These are phyloP conservation scores for Eucalyptus camaldulensis DNA, from an alignment of 345 rosid genomes.

Conservation along the genomic window DNA sequence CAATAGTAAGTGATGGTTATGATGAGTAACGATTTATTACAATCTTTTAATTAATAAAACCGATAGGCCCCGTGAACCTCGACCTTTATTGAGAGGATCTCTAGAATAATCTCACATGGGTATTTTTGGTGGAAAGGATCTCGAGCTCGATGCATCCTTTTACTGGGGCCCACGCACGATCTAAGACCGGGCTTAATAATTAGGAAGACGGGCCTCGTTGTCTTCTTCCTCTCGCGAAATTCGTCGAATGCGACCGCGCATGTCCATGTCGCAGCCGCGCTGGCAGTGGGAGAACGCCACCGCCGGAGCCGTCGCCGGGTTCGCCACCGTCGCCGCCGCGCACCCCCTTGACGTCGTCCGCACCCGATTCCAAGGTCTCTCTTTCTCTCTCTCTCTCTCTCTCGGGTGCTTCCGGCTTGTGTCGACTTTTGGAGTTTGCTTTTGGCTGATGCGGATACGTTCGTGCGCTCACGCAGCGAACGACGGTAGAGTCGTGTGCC, in stretches of 20 bases:
- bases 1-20: fast-evolving
- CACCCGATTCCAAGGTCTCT: slow-evolving; percentile 80
- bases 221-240: background rate
- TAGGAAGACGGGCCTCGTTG: background rate
- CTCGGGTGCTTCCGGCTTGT: background rate
- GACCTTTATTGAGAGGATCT: fast-evolving
- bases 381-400: background rate
- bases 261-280: background rate
- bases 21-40: fast-evolving
- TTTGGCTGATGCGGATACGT: background rate
- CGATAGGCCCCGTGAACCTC: no score
- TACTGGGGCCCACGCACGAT: background rate
- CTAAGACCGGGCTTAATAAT: background rate
- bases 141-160: fast-evolving
- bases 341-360: slow-evolving; percentile 95
- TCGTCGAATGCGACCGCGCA: background rate
- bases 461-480: slow-evolving; percentile 27
- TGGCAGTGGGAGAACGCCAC: slow-evolving; percentile 89
- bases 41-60: fast-evolving
- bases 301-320: slow-evolving; percentile 86
- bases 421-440: background rate
- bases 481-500: slow-evolving; percentile 56
- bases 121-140: fast-evolving
- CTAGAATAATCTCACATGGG: fast-evolving
- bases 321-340: slow-evolving; percentile 71